Evolutionary conservation across 225 moss, liverwort and hornwort species (phyloP), one percentile per base, ranked within the genome.

Genomic region (Sphagnum contortum): DNA sequence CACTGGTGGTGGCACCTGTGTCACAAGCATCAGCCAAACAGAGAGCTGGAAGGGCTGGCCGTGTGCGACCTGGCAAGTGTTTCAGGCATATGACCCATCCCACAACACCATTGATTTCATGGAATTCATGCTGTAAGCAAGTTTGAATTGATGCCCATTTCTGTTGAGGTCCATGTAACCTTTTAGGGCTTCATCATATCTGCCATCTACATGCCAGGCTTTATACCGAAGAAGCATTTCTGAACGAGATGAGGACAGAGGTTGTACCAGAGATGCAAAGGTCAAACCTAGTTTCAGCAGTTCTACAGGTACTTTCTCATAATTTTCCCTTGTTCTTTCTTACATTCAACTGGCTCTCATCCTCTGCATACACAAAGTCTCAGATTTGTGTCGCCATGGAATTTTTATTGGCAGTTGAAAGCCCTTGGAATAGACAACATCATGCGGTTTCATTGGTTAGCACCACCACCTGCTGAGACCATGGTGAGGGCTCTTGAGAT

Each of bases 381-480:
- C 29, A 29, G 29, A 29, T 29, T 29, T 29, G 29, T 29, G 29
- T 29, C 29, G 1, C 29, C 29, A 29, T 29, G 29, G 29, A 29
- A 29, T 29, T 29, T 29, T 29, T 29, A 29, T 29, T 29, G 29
- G 59, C 73, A 96, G 85, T 70, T 96, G 80, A 96, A 96, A 77
- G 96, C 96, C 6, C 72, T 96, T 60, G 96, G 96, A 65, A 87
- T 96, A 71, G 96, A 96, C 75, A 96, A 96, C 80, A 84, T 96
- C 29, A 96, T 96, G 96, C 83, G 92, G 59, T 96, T 96, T 82
- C 87, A 92, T 73, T 96, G 96, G 96, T 74, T 88, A 59, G 88
- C 92, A 64, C 87, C 80, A 64, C 96, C 96, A 46, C 78, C 88
- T 49, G 68, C 92, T 12, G 87, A 96, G 73, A 78, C 83, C 62